phyloP scores from a whole-genome alignment of 768 basidiomycete species.

The Termitomyces eurrhizus region DNA sequence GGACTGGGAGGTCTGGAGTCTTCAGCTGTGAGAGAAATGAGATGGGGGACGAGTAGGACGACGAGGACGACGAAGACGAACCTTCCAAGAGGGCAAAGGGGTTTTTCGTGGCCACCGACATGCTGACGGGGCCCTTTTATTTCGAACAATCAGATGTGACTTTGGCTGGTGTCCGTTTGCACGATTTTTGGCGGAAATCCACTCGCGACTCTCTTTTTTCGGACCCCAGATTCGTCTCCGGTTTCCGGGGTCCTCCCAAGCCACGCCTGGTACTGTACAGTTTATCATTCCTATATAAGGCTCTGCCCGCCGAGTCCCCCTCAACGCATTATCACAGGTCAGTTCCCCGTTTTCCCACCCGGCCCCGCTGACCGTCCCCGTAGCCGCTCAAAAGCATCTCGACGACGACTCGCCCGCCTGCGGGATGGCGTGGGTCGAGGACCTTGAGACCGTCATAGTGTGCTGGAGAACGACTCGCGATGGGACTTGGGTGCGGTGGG shows the following conservation, averaged over 20 bases:
- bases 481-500: slow-evolving; percentile 89
- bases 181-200: slow-evolving; percentile 5
- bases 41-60: slow-evolving; percentile 3
- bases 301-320: not conserved
- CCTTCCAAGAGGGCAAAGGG: slow-evolving; percentile 82
- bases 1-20: slow-evolving; percentile 46
- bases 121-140: slow-evolving; percentile 63
- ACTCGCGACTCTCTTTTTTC: slow-evolving; percentile 8
- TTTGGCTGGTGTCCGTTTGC: slow-evolving; percentile 11
- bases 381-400: slow-evolving; percentile 88
- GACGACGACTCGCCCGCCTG: slow-evolving; percentile 73
- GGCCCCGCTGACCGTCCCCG: slow-evolving; percentile 9
- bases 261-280: slow-evolving; percentile 48
- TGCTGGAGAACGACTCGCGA: slow-evolving; percentile 72
- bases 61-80: slow-evolving; percentile 33
- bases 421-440: slow-evolving; percentile 76
- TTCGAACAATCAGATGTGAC: slow-evolving; percentile 24
- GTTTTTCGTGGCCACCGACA: slow-evolving; percentile 91
- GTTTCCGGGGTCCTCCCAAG: slow-evolving; percentile 42
- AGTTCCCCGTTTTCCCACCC: slow-evolving; percentile 17
- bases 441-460: slow-evolving; percentile 82
- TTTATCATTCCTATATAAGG: slow-evolving; percentile 24
- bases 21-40: slow-evolving; percentile 36
- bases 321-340: slow-evolving; percentile 46
- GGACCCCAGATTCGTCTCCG: slow-evolving; percentile 16